These are phyloP conservation scores for Musa beccarii DNA, from an alignment of 176 grass and related monocot species.

Conservation along the genomic window DNA sequence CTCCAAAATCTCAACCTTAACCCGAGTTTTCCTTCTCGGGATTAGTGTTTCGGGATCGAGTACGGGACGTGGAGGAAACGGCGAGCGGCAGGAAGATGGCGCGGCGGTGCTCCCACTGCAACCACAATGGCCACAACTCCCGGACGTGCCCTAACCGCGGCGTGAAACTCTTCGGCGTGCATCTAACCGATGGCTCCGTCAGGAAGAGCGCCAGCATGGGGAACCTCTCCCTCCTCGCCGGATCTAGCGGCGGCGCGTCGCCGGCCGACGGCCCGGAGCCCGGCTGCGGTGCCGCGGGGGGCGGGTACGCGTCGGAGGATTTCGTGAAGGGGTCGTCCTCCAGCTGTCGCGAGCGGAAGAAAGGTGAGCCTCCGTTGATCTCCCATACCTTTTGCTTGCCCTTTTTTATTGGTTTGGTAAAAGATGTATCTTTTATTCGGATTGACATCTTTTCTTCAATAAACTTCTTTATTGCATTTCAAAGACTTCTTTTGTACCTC, in stretches of 20 bases:
- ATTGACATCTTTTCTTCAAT: background rate
- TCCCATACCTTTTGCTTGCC: background rate
- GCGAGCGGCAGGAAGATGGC: conserved; percentile 40
- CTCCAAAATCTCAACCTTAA: background rate
- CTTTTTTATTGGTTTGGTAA: conserved; percentile 4
- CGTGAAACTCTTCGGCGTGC: conserved; percentile 81
- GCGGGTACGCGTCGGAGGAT: conserved; percentile 82
- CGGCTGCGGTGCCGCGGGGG: conserved; percentile 13
- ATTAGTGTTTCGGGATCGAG: background rate
- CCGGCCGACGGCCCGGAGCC: conserved; percentile 51
- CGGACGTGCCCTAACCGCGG: conserved; percentile 90
- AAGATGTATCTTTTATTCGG: background rate
- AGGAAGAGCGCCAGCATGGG: conserved; percentile 98
- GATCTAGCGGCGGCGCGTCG: conserved; percentile 63
- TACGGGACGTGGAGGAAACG: background rate
- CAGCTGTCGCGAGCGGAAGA: conserved; percentile 77
- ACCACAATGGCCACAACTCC: conserved; percentile 97
- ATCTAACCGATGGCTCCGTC: conserved; percentile 84
- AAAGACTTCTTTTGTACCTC: too few species aligned
- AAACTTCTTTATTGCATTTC: too few species aligned
- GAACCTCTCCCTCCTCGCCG: conserved; percentile 75
- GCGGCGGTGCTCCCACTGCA: conserved; percentile 94
- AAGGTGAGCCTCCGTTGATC: conserved; percentile 27
- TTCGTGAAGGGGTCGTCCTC: conserved; percentile 83
- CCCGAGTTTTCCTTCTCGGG: background rate